Evolutionary conservation across 345 rosid species (phyloP).

Genomic region (Arabidopsis suecica): DNA sequence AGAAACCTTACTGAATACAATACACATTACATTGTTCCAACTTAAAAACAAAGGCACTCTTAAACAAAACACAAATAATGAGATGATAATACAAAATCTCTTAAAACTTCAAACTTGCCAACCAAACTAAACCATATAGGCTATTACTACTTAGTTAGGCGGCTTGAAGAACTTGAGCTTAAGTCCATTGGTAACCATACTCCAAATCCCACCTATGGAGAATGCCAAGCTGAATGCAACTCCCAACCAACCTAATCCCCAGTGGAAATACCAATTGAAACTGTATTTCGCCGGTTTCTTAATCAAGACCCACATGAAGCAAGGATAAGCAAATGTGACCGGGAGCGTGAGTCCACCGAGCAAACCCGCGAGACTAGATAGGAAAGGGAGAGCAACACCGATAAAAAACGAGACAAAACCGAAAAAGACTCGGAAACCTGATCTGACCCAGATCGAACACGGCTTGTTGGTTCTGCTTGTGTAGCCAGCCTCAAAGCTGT

Average conservation of each 20-base stretch:
- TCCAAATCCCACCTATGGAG: constrained; percentile 94
- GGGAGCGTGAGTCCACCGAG: constrained; percentile 96
- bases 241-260: constrained; percentile 95
- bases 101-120: constrained; percentile 20
- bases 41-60: constrained; percentile 23
- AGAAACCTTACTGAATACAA: constrained; percentile 13
- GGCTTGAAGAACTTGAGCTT: constrained; percentile 93
- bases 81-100: constrained; percentile 11
- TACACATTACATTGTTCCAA: constrained; percentile 34
- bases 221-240: constrained; percentile 89
- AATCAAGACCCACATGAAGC: constrained; percentile 98
- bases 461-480: constrained; percentile 96
- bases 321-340: constrained; percentile 94
- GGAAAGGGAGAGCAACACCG: constrained; percentile 92
- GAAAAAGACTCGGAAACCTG: constrained; percentile 89
- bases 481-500: constrained; percentile 95
- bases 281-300: constrained; percentile 82
- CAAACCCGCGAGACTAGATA: constrained; percentile 88
- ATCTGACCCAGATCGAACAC: constrained; percentile 93
- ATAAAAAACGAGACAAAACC: constrained; percentile 86
- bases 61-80: constrained; percentile 19
- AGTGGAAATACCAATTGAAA: constrained; percentile 94
- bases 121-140: constrained; percentile 24
- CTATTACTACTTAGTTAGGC: constrained; percentile 45
- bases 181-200: constrained; percentile 83